Conservation (phyloP, 305 asterid species). For the Ilex paraguariensis region DNA sequence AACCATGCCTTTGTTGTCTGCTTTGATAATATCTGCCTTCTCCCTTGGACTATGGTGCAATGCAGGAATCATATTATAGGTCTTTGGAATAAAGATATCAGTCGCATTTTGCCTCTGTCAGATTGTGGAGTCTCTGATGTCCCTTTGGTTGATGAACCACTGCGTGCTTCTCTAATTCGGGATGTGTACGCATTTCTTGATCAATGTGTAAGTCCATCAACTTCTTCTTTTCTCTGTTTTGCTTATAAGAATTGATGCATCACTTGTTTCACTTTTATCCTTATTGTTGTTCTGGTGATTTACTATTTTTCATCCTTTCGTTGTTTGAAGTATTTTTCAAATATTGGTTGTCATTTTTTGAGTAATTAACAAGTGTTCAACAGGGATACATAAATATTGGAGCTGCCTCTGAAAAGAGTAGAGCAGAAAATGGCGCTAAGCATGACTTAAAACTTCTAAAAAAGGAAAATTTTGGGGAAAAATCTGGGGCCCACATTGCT, state of each 20-base stretch:
- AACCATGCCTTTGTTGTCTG: no score
- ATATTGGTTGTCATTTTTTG: conserved; percentile 15
- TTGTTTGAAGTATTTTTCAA: conserved; percentile 13
- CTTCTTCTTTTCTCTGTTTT: conserved; percentile 9
- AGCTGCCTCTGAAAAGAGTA: conserved; percentile 66
- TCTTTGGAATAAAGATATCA: conserved; percentile 95
- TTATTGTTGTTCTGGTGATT: conserved; percentile 13
- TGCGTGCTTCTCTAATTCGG: conserved; percentile 61
- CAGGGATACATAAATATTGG: conserved; percentile 97
- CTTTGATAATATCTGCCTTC: no score
- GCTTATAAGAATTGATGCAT: conserved; percentile 13
- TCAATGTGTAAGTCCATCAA: conserved; percentile 68
- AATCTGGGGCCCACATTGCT: conserved; percentile 35
- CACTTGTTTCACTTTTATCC: conserved; percentile 10
- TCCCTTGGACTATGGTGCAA: conserved; percentile 6
- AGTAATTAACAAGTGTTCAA: conserved; percentile 10
- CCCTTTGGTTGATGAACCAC: conserved; percentile 49
- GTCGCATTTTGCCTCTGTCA: conserved; percentile 66
- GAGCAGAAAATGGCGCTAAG: conserved; percentile 39
- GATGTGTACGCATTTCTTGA: conserved; percentile 79
- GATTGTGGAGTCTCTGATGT: conserved; percentile 71
- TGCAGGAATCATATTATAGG: conserved; percentile 83
- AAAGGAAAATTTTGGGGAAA: conserved; percentile 49
- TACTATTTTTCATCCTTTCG: background rate
- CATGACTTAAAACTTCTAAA: conserved; percentile 51